A percentile compares a stretch with the other conserved stretches of the same genome.
These are phyloP conservation scores for Parafenestella ontariensis DNA, from an alignment of 2,329 filamentous ascomycete species.

Conservation along the genomic window DNA sequence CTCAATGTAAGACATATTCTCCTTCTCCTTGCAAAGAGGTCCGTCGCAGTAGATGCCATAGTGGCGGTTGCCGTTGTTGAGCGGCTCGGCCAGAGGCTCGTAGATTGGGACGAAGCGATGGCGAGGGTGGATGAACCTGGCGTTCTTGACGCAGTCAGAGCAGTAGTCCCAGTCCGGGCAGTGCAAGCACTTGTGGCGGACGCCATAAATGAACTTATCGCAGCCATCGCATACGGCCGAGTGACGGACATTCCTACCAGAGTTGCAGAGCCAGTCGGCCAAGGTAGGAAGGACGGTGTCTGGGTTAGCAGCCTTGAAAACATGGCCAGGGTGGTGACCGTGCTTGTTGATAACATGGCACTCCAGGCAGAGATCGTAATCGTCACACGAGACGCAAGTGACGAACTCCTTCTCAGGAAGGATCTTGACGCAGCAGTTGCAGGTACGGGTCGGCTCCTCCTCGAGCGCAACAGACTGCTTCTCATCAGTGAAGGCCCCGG, in stretches of 20 bases:
- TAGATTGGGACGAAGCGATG: conserved; percentile 93
- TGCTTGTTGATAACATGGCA: conserved; percentile 81
- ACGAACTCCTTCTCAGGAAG: conserved; percentile 81
- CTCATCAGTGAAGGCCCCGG: conserved; percentile 55
- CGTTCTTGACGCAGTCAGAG: conserved; percentile 72
- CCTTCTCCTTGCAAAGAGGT: conserved; percentile 74
- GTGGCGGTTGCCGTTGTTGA: conserved; percentile 65
- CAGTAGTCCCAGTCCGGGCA: conserved; percentile 99
- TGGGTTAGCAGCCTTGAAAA: conserved; percentile 72
- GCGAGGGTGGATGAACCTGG: conserved; percentile 73
- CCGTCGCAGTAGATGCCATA: conserved; percentile 94
- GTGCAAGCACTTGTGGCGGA: conserved; percentile 95
- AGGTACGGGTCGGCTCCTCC: conserved; percentile 66
- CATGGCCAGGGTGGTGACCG: conserved; percentile 89
- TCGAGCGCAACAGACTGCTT: conserved; percentile 49
- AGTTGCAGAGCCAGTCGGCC: conserved; percentile 72
- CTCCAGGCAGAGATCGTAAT: conserved; percentile 87
- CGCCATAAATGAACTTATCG: conserved; percentile 82
- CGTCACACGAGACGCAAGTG: conserved; percentile 82
- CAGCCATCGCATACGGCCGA: conserved; percentile 94
- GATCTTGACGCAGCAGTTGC: conserved; percentile 74
- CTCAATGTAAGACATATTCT: conserved; percentile 68
- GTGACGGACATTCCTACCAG: conserved; percentile 83
- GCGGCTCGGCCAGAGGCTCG: conserved; percentile 66
- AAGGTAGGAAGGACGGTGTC: conserved; percentile 64